phyloP scores from a whole-genome alignment of 352 stramenopile genomes.

The Ophiocytium majus region DNA sequence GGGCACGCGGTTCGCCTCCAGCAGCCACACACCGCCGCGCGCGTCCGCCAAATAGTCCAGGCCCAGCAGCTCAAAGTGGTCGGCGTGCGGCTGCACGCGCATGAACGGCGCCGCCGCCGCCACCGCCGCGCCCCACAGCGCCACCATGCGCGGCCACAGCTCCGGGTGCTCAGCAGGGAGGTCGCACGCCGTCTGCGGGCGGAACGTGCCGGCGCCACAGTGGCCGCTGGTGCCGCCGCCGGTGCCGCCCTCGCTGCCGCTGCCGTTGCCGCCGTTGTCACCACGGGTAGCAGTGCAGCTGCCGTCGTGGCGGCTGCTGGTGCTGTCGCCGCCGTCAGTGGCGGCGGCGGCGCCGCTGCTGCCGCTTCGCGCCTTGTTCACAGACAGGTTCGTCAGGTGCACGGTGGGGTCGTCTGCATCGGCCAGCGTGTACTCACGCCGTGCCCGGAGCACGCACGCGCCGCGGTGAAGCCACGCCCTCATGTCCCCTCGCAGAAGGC shows the following conservation, averaged over 20 bases:
- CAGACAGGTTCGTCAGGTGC: slow-evolving; percentile 18
- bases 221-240: no score
- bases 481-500: slow-evolving; percentile 32
- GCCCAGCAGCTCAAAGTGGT: slow-evolving; percentile 57
- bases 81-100: slow-evolving; percentile 32
- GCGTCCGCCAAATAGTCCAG: slow-evolving; percentile 56
- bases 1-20: slow-evolving; percentile 43
- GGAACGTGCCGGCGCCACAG: not conserved
- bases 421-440: slow-evolving; percentile 25
- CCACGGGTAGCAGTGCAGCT: not conserved
- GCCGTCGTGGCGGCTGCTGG: not conserved
- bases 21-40: slow-evolving; percentile 45
- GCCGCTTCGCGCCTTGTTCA: not conserved
- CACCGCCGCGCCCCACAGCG: slow-evolving; percentile 36
- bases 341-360: no score
- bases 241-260: no score
- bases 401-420: not conserved
- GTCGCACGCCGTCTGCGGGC: slow-evolving; percentile 33
- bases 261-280: no score
- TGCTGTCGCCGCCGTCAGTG: no score
- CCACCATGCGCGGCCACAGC: slow-evolving; percentile 49
- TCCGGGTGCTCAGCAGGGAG: slow-evolving; percentile 34
- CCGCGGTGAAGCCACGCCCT: slow-evolving; percentile 48
- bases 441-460: slow-evolving; percentile 49
- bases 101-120: slow-evolving; percentile 52